Evolutionary conservation across 2,329 filamentous ascomycete species (phyloP), one percentile per base, ranked within the genome.

Genomic region (Tolypocladium album): DNA sequence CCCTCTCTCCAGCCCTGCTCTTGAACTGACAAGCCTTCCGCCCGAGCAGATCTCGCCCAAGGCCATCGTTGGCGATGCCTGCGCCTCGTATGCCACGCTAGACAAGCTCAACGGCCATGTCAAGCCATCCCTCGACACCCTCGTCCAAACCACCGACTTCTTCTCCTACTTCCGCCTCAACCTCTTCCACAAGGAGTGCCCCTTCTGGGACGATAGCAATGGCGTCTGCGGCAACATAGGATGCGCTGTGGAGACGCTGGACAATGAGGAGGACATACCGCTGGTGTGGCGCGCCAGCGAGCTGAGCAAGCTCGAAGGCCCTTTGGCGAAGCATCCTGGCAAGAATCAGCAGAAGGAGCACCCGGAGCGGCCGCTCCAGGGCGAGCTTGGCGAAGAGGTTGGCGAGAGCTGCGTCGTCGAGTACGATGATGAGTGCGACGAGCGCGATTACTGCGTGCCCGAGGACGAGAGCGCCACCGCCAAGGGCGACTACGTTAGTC

Each of bases 161-260:
- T 99, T 99, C 76, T 93, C 93, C 58, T 92, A 97, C 75, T 99
- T 97, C 78, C 88, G 94, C 61, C 79, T 99, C 55, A 97, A 97
- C 72, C 82, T 99, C 24, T 99, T 91, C 75, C 89, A 95, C 74
- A 96, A 94, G 74, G 86, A 85, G 75, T 99, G 94, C 70, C 94
- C 94, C 0, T 99, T 97, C 73, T 99, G 94, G 93, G 85, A 87
- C 70, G 94, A 99, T 73, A 88, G 92, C 63, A 88, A 89, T 74
- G 90, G 90, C 73, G 90, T 97, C 82, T 99, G 94, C 75, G 94
- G 92, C 65, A 99, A 99, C 75, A 92, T 96, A 67, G 94, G 92
- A 24, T 99, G 94, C 72, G 90, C 93, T 13, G 94, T 99, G 22
- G 92, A 94, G 71, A 97, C 93, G 0, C 82, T 97, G 62, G 93